Evolutionary conservation across 352 stramenopile genomes (phyloP).

Genomic region (Globisporangium spinosum): DNA sequence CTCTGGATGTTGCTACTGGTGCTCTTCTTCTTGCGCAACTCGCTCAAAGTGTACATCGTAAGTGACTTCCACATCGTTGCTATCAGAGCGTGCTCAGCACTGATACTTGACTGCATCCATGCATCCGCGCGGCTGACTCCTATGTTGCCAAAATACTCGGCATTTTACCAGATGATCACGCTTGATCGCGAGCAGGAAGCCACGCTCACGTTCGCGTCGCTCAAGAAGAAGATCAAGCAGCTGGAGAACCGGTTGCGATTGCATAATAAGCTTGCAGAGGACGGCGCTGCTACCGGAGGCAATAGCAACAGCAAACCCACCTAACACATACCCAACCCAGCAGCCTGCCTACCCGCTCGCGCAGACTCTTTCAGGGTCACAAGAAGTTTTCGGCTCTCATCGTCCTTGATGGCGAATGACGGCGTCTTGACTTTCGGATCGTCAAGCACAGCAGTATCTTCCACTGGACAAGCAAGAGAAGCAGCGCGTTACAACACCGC

Average conservation of each 20-base stretch:
- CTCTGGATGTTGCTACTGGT: slow-evolving; percentile 30
- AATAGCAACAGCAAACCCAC: not conserved
- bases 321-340: not conserved
- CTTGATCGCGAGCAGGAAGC: slow-evolving; percentile 47
- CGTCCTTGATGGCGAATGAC: slow-evolving; percentile 2
- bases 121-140: not conserved
- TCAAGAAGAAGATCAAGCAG: slow-evolving; percentile 62
- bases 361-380: not conserved
- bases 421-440: not conserved
- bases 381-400: not conserved
- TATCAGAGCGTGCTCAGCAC: not conserved
- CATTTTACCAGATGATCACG: slow-evolving; percentile 28
- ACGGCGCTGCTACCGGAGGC: not conserved
- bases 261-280: slow-evolving; percentile 27
- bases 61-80: slow-evolving; percentile 4
- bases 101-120: not conserved
- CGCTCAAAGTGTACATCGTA: slow-evolving; percentile 45
- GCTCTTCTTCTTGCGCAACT: slow-evolving; percentile 55
- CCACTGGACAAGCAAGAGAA: not conserved
- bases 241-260: slow-evolving; percentile 55
- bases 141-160: not conserved
- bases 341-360: not conserved
- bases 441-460: not conserved
- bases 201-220: slow-evolving; percentile 41
- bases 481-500: too few species aligned